A percentile compares a stretch with the other conserved stretches of the same genome.
phyloP scores from a whole-genome alignment of 441 rosid species.

The Daphne laureola region DNA sequence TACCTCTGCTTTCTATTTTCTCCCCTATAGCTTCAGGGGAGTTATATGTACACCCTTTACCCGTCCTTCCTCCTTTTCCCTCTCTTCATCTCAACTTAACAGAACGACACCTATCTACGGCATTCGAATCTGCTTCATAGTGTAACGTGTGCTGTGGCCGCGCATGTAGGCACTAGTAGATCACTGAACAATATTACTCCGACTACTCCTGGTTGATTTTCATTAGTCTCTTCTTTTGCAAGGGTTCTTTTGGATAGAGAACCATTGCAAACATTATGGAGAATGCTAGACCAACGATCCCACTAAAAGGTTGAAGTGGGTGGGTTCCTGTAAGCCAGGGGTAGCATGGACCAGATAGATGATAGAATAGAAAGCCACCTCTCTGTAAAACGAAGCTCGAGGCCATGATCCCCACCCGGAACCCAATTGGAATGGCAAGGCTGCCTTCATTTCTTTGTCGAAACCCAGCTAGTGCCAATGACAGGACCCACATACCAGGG shows the following conservation, averaged over 20 bases:
- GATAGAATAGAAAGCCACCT: constrained; percentile 56
- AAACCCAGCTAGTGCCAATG: constrained; percentile 63
- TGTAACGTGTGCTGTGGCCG: too few species aligned
- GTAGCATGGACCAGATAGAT: constrained; percentile 30
- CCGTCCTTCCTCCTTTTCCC: not conserved
- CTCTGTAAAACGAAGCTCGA: constrained; percentile 56
- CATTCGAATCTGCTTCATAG: too few species aligned
- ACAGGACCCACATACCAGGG: constrained; percentile 79
- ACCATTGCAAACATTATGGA: constrained; percentile 44
- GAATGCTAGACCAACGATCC: constrained; percentile 62
- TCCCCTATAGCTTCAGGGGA: not conserved
- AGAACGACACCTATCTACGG: too few species aligned
- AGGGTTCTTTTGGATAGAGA: constrained; percentile 49
- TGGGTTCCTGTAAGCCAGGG: constrained; percentile 58
- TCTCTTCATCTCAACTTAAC: not conserved
- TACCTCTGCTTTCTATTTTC: too few species aligned
- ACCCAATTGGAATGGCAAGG: constrained; percentile 66
- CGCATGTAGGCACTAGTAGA: too few species aligned
- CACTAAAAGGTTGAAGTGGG: constrained; percentile 81
- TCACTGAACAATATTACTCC: too few species aligned
- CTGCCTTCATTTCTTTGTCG: constrained; percentile 64
- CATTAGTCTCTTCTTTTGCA: constrained; percentile 13
- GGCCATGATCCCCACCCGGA: constrained; percentile 64
- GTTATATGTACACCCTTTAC: not conserved
- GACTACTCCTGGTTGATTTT: constrained; percentile 14